Evolutionary conservation across 768 basidiomycete species (phyloP), one percentile per base, ranked within the genome.

Genomic region (Clitopilus hobsonii): DNA sequence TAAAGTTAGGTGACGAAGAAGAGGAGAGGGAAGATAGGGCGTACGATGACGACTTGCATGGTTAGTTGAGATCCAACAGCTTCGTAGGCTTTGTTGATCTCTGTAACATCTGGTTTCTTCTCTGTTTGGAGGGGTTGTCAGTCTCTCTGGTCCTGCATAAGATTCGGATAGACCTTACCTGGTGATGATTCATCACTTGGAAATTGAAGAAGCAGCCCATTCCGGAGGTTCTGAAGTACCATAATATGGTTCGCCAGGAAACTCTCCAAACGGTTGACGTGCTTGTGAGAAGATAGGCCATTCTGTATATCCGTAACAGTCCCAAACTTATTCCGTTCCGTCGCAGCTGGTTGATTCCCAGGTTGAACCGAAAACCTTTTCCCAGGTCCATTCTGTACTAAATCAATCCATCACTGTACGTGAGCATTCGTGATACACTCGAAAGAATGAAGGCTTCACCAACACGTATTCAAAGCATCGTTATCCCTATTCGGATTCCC

Each of bases 31-130:
- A 10, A 53, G n/a, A n/a, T n/a, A n/a, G n/a, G n/a, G n/a, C 67
- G 32, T 48, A 69, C 68, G 36, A 67, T 65, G 4, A 69, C 53
- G n/a, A 68, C 61, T 24, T 62, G 63, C 61, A 65, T 66, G 48
- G 61, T 64, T 51, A 70, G 68, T 49, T 70, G 67, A 16, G 64
- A 63, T 22, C 54, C 58, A 14, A 67, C 36, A 1, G 54, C 49
- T 26, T 65, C 63, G 45, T 56, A 62, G 1, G 51, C 54, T 30
- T 54, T 60, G 8, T 57, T 52, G 20, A 51, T 45, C 25, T 56
- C 54, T 28, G 28, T 13, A 45, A 23, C n/a, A 18, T 45, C 22
- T 23, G 41, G 4, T 20, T 45, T 45, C n/a, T 18, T 20, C 11
- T 16, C 41, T 18, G 11, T 20, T 45, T 6, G 11, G 11, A 20